Base-by-base conservation (phyloP, 225 moss, liverwort and hornwort genomes). In the Neckera pumila region DNA sequence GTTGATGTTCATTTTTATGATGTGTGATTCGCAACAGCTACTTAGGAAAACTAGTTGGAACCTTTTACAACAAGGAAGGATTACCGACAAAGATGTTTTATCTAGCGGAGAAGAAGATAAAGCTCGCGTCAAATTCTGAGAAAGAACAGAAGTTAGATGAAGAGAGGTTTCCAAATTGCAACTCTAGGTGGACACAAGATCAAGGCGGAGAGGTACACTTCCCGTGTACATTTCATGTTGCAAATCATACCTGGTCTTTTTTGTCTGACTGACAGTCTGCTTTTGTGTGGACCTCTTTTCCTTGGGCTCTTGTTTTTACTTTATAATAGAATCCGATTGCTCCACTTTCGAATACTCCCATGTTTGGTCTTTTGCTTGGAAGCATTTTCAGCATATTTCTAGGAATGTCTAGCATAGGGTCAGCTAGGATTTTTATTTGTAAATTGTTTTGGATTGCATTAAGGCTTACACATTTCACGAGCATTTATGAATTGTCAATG, bases 131-230 rank as follows among this genome's bases (percentile, higher is more conserved):
- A 36, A 90, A 86, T 76, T 78, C 92, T n/a, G 90, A 91, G 72
- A 85, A 95, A 63, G 82, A 95, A 77, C 96, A 96, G 72, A 93
- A 93, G 85, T 54, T 91, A 56, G 96, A 99, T 54, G 96, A 97
- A 90, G 86, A 90, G 73, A 91, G 86, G 79, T 97, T 94, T 86
- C 95, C 96, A n/a, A 91, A 95, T 57, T 99, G 99, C 92, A 99
- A 94, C 87, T 97, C 97, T 56, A 93, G 93, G 69, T 99, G 97
- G 97, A 89, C 93, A 62, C 90, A 95, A 84, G 84, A 92, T 73
- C 18, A 94, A 85, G 97, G 97, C 23, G 97, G 98, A 69, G 95
- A 98, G 96, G 98, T 98, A 91, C 42, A 82, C 71, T 86, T 84
- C 40, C 6, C 85, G 54, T 42, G 18, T 31, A 57, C 40, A 83